Conservation (phyloP, 129 eudicot genomes). For the Centella asiatica region DNA sequence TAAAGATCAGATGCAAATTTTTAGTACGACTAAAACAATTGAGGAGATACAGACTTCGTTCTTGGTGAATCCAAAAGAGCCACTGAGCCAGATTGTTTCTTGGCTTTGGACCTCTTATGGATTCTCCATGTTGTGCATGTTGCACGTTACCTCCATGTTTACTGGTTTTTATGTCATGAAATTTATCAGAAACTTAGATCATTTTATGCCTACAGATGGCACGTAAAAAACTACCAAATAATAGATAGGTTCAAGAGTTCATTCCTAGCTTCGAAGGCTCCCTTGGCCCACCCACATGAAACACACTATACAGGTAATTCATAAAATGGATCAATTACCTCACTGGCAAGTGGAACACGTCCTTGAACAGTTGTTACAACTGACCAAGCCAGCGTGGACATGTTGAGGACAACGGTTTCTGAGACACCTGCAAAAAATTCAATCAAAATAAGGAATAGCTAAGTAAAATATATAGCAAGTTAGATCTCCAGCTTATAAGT, state of each 20-base stretch:
- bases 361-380: slow-evolving; percentile 83
- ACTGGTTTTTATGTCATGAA: too few species aligned
- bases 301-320: background rate
- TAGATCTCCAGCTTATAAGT: background rate
- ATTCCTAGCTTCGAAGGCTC: too few species aligned
- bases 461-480: background rate
- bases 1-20: too few species aligned
- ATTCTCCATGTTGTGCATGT: too few species aligned
- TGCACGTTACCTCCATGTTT: too few species aligned
- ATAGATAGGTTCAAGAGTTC: background rate
- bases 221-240: background rate
- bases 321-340: slow-evolving; percentile 39
- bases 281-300: background rate
- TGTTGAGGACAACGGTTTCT: slow-evolving; percentile 90
- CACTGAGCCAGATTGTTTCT: too few species aligned
- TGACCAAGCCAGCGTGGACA: slow-evolving; percentile 98
- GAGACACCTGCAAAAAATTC: slow-evolving; percentile 60
- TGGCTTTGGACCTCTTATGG: too few species aligned
- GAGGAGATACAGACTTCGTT: too few species aligned
- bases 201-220: too few species aligned
- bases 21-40: too few species aligned
- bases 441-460: background rate
- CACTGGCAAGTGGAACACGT: slow-evolving; percentile 92
- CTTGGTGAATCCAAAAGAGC: too few species aligned
- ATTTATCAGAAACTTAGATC: too few species aligned